Evolutionary conservation across 2,329 filamentous ascomycete genomes (phyloP).

Genomic region (Neofusicoccum ribis): DNA sequence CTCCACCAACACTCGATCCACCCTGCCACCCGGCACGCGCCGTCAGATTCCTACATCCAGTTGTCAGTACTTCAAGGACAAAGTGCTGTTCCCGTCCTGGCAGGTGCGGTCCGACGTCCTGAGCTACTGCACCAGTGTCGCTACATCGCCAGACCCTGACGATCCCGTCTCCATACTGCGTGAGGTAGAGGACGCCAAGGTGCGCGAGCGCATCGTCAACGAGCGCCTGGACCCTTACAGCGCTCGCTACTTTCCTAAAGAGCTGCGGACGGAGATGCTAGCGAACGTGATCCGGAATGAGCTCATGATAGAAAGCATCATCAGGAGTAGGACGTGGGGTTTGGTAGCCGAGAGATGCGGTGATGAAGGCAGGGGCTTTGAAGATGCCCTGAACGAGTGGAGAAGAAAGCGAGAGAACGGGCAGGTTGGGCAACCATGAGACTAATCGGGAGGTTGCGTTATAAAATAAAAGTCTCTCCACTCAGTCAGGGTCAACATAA

Average conservation of each 20-base stretch:
- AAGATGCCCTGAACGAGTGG: conserved; percentile 38
- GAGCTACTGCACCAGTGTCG: conserved; percentile 85
- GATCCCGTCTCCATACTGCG: conserved; percentile 75
- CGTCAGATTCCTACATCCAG: conserved; percentile 59
- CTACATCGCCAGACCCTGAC: conserved; percentile 81
- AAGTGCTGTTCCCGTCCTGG: conserved; percentile 86
- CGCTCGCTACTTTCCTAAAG: conserved; percentile 73
- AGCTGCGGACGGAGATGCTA: conserved; percentile 77
- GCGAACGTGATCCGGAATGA: conserved; percentile 74
- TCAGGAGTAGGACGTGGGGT: conserved; percentile 79
- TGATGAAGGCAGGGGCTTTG: conserved; percentile 48
- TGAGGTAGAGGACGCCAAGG: conserved; percentile 68
- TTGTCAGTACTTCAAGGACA: conserved; percentile 72
- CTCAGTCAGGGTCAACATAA: background rate
- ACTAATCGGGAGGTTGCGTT: background rate
- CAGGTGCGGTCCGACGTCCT: conserved; percentile 78
- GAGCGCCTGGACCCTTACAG: conserved; percentile 93
- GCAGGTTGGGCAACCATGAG: background rate
- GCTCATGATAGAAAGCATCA: conserved; percentile 72
- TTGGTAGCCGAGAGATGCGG: conserved; percentile 74
- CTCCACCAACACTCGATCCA: conserved; percentile 67
- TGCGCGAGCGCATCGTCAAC: conserved; percentile 74
- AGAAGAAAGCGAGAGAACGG: conserved; percentile 20
- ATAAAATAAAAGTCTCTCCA: background rate
- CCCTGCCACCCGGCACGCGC: conserved; percentile 48